phyloP scores from a whole-genome alignment of 1,139 yeast species.

The Trichomonascaceae sp. region DNA sequence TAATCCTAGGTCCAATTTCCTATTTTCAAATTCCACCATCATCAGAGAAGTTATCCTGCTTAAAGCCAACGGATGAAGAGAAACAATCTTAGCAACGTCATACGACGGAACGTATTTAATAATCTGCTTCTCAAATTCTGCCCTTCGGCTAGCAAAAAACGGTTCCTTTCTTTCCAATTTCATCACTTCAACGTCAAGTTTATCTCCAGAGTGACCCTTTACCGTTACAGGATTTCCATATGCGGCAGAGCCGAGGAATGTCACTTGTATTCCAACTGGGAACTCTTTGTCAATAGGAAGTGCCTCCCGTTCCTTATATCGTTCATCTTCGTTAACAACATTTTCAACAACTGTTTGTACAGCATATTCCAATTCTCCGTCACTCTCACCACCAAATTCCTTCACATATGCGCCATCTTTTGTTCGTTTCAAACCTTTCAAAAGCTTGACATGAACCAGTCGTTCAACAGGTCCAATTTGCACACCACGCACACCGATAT shows the following conservation, averaged over 20 bases:
- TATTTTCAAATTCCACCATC: constrained; percentile 51
- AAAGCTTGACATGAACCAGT: constrained; percentile 62
- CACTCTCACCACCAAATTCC: constrained; percentile 43
- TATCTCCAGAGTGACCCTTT: constrained; percentile 45
- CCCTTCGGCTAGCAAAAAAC: constrained; percentile 42
- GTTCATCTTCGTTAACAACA: constrained; percentile 64
- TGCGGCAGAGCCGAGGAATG: constrained; percentile 83
- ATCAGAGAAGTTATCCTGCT: constrained; percentile 73
- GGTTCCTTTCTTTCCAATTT: constrained; percentile 27
- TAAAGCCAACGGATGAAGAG: constrained; percentile 57
- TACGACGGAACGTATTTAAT: constrained; percentile 61
- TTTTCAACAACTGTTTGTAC: constrained; percentile 72
- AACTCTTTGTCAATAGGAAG: constrained; percentile 75
- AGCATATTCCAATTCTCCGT: constrained; percentile 46
- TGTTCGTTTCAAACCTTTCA: constrained; percentile 71
- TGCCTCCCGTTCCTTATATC: constrained; percentile 71
- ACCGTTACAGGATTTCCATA: constrained; percentile 82
- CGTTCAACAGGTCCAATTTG: constrained; percentile 48
- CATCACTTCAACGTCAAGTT: constrained; percentile 32
- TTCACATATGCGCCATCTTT: constrained; percentile 73
- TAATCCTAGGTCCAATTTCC: constrained; percentile 70
- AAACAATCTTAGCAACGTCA: constrained; percentile 56
- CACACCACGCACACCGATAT: constrained; percentile 52
- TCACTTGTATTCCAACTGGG: constrained; percentile 64
- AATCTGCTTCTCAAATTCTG: constrained; percentile 48